phyloP scores from a whole-genome alignment of 2,329 filamentous ascomycete species.

The Aspergillus calidoustus region DNA sequence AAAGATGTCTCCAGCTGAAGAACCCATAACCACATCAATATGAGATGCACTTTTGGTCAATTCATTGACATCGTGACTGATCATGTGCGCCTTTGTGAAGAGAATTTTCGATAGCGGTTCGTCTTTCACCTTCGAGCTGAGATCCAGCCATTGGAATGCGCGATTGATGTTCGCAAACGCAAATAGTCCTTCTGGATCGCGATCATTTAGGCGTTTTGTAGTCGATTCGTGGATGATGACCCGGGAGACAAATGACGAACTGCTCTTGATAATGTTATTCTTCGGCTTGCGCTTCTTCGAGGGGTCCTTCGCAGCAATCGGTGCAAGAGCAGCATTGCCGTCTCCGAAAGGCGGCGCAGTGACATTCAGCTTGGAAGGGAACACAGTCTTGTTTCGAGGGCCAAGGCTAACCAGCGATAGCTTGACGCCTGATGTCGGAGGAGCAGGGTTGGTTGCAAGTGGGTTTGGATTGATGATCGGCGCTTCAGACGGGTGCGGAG shows the following conservation, averaged over 20 bases:
- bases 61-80: constrained; percentile 91
- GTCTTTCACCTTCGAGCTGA: constrained; percentile 71
- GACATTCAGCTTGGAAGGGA: constrained; percentile 53
- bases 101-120: constrained; percentile 95
- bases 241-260: constrained; percentile 96
- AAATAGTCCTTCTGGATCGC: constrained; percentile 77
- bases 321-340: constrained; percentile 74
- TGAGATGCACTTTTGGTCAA: constrained; percentile 79
- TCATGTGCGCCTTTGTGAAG: constrained; percentile 93
- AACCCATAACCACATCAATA: constrained; percentile 91
- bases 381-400: constrained; percentile 55
- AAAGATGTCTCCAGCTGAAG: constrained; percentile 94
- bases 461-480: constrained; percentile 88
- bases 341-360: constrained; percentile 76
- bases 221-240: constrained; percentile 88
- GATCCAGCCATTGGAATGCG: constrained; percentile 93
- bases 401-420: constrained; percentile 77
- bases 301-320: constrained; percentile 66
- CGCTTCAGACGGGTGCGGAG: constrained; percentile 92
- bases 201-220: constrained; percentile 77
- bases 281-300: constrained; percentile 89
- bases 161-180: constrained; percentile 95
- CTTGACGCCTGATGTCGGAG: constrained; percentile 84
- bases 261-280: constrained; percentile 98
- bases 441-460: constrained; percentile 79